Evolutionary conservation across 1,284 basidiomycete genomes (phyloP), one percentile per base, ranked within the genome.

Genomic region (Erythrobasidium hasegawianum): DNA sequence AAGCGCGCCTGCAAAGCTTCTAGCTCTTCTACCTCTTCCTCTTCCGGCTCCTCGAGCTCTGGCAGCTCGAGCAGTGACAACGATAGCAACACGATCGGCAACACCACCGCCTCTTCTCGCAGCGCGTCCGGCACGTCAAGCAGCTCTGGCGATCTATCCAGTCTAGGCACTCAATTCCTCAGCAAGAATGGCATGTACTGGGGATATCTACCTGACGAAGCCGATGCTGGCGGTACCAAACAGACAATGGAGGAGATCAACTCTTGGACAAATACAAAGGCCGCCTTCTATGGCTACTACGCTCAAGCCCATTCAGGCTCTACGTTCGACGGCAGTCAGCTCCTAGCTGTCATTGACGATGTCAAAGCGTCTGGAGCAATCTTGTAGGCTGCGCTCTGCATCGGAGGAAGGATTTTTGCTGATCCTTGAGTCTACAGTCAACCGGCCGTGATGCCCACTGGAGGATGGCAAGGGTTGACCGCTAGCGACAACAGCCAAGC

Each of bases 271-370:
- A 69, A 68, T 4, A 24, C 60, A 57, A 57, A 50, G 54, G 67
- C 27, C 50, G 57, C 57, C 22, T 59, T 59, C 24, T 67, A 67
- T 49, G 57, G 57, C 4, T 77, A 75, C 71, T 77, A 78, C 70
- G 75, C 76, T 13, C 77, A 78, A 67, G 75, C 74, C 8, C 70
- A 68, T 27, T 72, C 71, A n/a, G 76, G 74, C 14, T 74, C 70
- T 7, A 71, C 71, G 40, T 78, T 77, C 70, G 73, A 71, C 57
- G 77, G 77, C 11, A 60, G 68, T 5, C 77, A 78, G 61, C 71
- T 78, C 14, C 65, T 71, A 4, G 69, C 62, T 39, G 72, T 74
- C 27, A 74, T 75, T 38, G 71, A 74, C 27, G 76, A 78, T 55
- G 74, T 78, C 29, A 71, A 75, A 38, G 61, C 67, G 1, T 73